Base-by-base conservation (phyloP, 805 yeast genomes). In the Nakazawaea siamensis region DNA sequence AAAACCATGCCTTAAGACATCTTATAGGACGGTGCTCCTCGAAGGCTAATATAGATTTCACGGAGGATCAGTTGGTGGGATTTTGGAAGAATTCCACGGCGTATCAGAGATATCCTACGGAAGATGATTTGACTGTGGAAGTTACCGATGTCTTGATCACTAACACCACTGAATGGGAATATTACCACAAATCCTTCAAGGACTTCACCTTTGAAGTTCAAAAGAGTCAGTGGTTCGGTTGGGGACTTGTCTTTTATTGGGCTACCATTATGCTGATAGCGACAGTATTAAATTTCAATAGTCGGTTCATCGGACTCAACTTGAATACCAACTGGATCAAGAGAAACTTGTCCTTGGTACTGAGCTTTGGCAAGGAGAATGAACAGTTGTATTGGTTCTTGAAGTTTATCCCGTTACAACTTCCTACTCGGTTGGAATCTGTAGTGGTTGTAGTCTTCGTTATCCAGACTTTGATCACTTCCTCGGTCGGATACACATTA, bases 171-270 rank as follows among this genome's bases (percentile, higher is more conserved):
- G 52, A 47, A 8, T 64, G 54, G 37, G 49, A 40, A 4, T 58
- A 54, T 37, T 63, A 58, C 34, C 50, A 50, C 29, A 33, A 41
- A 7, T 55, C 60, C 5, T 62, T 62, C 42, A 54, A 58, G 33
- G 62, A 64, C 33, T 57, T 49, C 27, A 55, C 60, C 17, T 50
- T 55, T 5, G 60, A 57, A 23, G 64, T 64, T 7, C 39, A 52
- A 18, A 49, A 60, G 31, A 58, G 66, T 14, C 66, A 45, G 28
- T 40, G 64, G 47, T 57, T 57, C 34, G 69, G 67, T 9, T 66
- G 71, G 71, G 72, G 70, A n/a, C 47, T 52, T 25, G 50, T 64
- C 18, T 61, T 61, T 38, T 66, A 51, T 37, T 66, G 71, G 71
- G 49, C 48, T 0, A 46, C 54, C 5, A 42, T 66, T 12, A 33